Conservation (phyloP, 495 filamentous ascomycete species). For the Glarea lozoyensis region DNA sequence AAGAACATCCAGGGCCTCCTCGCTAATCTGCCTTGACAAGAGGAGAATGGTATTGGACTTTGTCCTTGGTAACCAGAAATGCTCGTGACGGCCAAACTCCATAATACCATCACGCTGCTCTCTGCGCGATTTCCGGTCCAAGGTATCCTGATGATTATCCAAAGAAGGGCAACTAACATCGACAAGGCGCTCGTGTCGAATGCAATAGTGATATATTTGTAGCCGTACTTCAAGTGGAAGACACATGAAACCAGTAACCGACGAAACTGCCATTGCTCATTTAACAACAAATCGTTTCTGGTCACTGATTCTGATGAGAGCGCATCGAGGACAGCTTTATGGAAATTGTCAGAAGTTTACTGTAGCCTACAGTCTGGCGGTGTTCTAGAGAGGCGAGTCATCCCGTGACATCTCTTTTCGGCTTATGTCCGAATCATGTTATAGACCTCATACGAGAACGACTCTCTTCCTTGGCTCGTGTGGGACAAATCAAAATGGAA, state of each 20-base stretch:
- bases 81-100: neutral
- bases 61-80: neutral
- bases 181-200: neutral
- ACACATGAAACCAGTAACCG: slow-evolving; percentile 1
- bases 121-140: neutral
- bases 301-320: too few relatives aligned
- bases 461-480: too few relatives aligned
- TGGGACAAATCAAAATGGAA: too few relatives aligned
- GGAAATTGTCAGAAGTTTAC: too few relatives aligned
- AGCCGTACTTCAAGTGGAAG: slow-evolving; percentile 8
- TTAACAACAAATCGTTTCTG: too few relatives aligned
- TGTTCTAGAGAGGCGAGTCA: too few relatives aligned
- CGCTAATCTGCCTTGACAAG: neutral
- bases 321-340: too few relatives aligned
- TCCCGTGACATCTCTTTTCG: too few relatives aligned
- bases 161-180: neutral
- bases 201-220: slow-evolving; percentile 7
- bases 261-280: too few relatives aligned
- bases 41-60: slow-evolving; percentile 2
- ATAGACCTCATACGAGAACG: too few relatives aligned
- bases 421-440: too few relatives aligned
- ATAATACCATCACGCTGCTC: neutral
- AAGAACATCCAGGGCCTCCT: slow-evolving; percentile 4
- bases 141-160: neutral
- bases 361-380: too few relatives aligned